A percentile compares a stretch with the other conserved stretches of the same genome.
These are phyloP conservation scores for Yamadazyma ubonensis DNA, from an alignment of 805 yeast genomes.

Conservation along the genomic window DNA sequence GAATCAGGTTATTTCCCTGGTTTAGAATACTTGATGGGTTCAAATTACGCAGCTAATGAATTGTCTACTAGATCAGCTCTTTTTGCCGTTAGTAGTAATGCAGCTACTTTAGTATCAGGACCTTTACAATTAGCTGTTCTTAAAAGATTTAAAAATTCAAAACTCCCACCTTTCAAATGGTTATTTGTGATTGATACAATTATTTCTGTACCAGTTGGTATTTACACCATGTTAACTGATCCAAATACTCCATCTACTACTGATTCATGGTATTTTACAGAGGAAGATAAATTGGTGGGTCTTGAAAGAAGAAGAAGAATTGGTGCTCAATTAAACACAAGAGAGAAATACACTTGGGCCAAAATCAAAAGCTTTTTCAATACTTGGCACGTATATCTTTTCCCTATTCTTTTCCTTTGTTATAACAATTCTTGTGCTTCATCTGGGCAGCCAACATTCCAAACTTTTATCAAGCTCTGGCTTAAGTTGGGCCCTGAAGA, in stretches of 20 bases:
- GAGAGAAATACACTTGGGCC: constrained; percentile 39
- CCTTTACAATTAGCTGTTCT: constrained; percentile 32
- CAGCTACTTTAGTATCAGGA: constrained; percentile 31
- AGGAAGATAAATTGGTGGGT: constrained; percentile 41
- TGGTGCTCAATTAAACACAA: constrained; percentile 42
- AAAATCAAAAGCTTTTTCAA: constrained; percentile 42
- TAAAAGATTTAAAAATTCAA: constrained; percentile 20
- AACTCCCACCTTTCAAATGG: constrained; percentile 33
- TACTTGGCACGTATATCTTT: constrained; percentile 50
- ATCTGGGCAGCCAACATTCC: constrained; percentile 34
- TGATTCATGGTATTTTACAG: constrained; percentile 30
- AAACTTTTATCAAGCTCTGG: constrained; percentile 35
- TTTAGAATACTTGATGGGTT: constrained; percentile 50
- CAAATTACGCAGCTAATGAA: constrained; percentile 28
- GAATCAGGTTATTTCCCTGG: constrained; percentile 58
- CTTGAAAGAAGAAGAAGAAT: constrained; percentile 44
- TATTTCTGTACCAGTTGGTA: constrained; percentile 32
- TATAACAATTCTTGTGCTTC: constrained; percentile 37
- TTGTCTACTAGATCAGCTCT: constrained; percentile 29
- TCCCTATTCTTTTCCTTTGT: constrained; percentile 40
- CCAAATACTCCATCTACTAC: constrained; percentile 38
- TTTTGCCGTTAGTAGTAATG: constrained; percentile 29
- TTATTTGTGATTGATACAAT: constrained; percentile 34
- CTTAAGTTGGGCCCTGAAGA: constrained; percentile 25
- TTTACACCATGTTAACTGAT: constrained; percentile 31